These are phyloP conservation scores for Sphaerulina musiva DNA, from an alignment of 2,329 filamentous ascomycete species.

Conservation along the genomic window DNA sequence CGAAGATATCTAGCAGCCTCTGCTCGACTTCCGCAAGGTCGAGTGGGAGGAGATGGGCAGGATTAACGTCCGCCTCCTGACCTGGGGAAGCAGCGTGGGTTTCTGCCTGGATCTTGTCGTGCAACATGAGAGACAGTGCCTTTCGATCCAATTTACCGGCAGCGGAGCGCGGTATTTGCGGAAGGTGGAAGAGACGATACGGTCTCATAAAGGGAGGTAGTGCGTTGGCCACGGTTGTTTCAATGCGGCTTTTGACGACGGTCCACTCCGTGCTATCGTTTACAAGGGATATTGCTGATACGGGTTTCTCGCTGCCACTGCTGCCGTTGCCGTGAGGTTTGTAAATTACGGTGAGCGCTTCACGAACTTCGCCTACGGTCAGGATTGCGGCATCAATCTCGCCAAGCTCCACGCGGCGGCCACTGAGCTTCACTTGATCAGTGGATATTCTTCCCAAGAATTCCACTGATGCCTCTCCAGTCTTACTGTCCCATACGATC, in stretches of 20 bases:
- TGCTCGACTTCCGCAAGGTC: background rate
- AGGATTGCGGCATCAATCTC: constrained; percentile 48
- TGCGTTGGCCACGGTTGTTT: background rate
- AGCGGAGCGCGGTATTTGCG: background rate
- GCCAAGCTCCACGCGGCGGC: constrained; percentile 66
- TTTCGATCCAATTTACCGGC: background rate
- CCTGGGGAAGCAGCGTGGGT: background rate
- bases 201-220: constrained; percentile 3
- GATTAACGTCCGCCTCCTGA: background rate
- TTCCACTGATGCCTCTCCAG: constrained; percentile 12
- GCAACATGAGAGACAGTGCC: background rate
- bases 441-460: constrained; percentile 62
- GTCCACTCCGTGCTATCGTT: background rate
- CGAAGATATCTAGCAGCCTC: background rate
- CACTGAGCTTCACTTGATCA: constrained; percentile 70
- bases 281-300: background rate
- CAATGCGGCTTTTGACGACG: background rate
- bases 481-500: constrained; percentile 33
- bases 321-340: background rate
- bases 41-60: background rate
- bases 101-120: background rate
- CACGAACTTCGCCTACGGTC: background rate
- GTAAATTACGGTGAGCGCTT: background rate
- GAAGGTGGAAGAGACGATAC: background rate
- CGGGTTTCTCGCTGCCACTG: background rate